Base-by-base conservation (phyloP, 2,329 filamentous ascomycete species). In the Aspergillus ibericus region DNA sequence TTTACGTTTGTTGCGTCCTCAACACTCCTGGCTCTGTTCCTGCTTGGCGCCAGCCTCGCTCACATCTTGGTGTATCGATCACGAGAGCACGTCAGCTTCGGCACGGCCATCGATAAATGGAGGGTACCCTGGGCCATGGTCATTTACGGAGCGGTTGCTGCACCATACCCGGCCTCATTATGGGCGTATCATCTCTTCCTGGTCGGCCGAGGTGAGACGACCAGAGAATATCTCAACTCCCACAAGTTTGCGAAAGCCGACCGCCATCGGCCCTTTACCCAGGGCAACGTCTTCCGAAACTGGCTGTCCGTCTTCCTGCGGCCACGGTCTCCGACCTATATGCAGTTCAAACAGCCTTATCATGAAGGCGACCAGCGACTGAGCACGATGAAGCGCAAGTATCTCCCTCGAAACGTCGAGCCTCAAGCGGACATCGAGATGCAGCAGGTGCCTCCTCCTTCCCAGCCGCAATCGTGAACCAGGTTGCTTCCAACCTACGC, bases 161-260 rank as follows among this genome's bases (percentile, higher is more conserved):
- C 89, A 40, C 82, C 88, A 5, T 99, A 99, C 74, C 93, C 93
- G 0, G 85, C 88, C 40, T 91, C 92, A 44, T 80, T 99, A 5
- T 91, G 88, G 80, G 84, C 85, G 20, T 99, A 99, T 73, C 95
- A 99, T 76, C 72, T 98, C 48, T 97, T 96, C 78, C 82, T 99
- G 44, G 92, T 96, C 78, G 89, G 87, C 6, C 84, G 93, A 32
- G 95, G 93, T 50, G 93, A 99, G 80, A 99, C 93, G 0, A 99
- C 95, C 0, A 84, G 95, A 66, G 95, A 99, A 76, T 97, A 96
- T 74, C 86, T 99, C 64, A 96, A 96, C 77, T 93, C 90, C 4
- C 92, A 96, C 77, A 98, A 98, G 75, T 98, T 99, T 73, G 80
- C 89, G 63, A 96, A 95, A 78, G 89, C 89, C 67, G 93, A 99